Conservation (phyloP, 2,329 filamentous ascomycete genomes). For the Claviceps sp. region DNA sequence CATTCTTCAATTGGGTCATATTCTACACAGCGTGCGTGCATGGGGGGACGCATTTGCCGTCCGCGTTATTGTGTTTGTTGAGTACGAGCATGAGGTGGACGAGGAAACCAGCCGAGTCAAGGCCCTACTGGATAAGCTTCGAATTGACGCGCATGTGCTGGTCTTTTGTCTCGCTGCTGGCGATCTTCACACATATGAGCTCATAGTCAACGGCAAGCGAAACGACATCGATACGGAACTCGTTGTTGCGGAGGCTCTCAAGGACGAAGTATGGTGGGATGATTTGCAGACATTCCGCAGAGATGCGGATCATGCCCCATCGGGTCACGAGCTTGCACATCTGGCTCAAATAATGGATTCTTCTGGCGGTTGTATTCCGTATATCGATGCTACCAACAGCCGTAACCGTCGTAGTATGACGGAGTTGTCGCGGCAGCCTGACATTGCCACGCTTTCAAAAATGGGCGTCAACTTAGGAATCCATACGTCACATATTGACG, state of each 20-base stretch:
- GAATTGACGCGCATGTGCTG: constrained; percentile 66
- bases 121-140: constrained; percentile 62
- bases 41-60: constrained; percentile 65
- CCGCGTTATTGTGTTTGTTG: constrained; percentile 75
- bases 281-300: constrained; percentile 49
- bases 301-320: constrained; percentile 22
- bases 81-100: constrained; percentile 72
- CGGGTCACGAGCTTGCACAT: constrained; percentile 29
- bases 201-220: constrained; percentile 59
- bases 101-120: constrained; percentile 63
- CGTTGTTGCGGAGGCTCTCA: constrained; percentile 51
- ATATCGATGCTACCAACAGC: constrained; percentile 17
- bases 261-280: constrained; percentile 71
- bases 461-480: constrained; percentile 59
- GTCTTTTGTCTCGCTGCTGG: constrained; percentile 76
- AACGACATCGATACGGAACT: constrained; percentile 41
- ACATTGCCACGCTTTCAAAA: constrained; percentile 34
- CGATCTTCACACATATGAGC: constrained; percentile 57
- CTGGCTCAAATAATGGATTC: constrained; percentile 31
- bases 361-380: constrained; percentile 30
- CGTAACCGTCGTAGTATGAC: constrained; percentile 35
- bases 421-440: constrained; percentile 49
- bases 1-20: constrained; percentile 78
- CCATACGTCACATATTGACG: constrained; percentile 57
- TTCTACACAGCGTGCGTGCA: constrained; percentile 65